Evolutionary conservation across 768 basidiomycete genomes (phyloP).

Genomic region (Paxillus ammoniavirescens): DNA sequence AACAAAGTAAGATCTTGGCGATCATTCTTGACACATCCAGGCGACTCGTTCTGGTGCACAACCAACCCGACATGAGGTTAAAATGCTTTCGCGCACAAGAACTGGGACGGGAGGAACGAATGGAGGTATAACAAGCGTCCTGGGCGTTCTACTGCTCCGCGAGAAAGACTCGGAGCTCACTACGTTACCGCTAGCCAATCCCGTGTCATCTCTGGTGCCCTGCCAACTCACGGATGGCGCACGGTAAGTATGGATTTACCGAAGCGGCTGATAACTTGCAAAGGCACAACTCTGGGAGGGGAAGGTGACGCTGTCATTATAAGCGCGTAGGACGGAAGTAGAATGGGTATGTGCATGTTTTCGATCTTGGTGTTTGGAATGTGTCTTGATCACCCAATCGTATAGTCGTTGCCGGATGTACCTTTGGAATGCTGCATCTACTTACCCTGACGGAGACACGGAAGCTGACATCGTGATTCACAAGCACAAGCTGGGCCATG

Average conservation of each 20-base stretch:
- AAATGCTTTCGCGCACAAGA: slow-evolving; percentile 94
- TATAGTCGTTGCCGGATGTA: no score
- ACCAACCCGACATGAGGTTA: slow-evolving; percentile 86
- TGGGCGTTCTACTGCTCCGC: slow-evolving; percentile 33
- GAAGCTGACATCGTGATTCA: no score
- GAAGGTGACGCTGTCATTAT: slow-evolving; percentile 91
- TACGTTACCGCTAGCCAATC: neutral
- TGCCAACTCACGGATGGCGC: slow-evolving; percentile 2
- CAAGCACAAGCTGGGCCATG: slow-evolving; percentile 88
- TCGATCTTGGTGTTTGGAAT: no score
- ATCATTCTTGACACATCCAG: slow-evolving; percentile 14
- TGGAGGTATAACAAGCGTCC: slow-evolving; percentile 82
- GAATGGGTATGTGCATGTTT: slow-evolving; percentile 50
- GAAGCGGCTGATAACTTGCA: slow-evolving; percentile 96
- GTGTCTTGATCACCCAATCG: no score
- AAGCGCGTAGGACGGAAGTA: slow-evolving; percentile 94
- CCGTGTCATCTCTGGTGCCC: neutral
- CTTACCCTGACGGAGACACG: no score
- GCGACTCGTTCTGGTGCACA: slow-evolving; percentile 46
- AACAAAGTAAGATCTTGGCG: neutral
- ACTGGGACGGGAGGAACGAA: slow-evolving; percentile 71
- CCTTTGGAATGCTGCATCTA: no score
- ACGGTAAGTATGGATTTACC: slow-evolving; percentile 80
- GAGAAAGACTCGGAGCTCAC: neutral
- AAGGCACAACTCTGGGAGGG: slow-evolving; percentile 92